Evolutionary conservation across 2,329 filamentous ascomycete species (phyloP).

Genomic region (Phialophora macrospora): DNA sequence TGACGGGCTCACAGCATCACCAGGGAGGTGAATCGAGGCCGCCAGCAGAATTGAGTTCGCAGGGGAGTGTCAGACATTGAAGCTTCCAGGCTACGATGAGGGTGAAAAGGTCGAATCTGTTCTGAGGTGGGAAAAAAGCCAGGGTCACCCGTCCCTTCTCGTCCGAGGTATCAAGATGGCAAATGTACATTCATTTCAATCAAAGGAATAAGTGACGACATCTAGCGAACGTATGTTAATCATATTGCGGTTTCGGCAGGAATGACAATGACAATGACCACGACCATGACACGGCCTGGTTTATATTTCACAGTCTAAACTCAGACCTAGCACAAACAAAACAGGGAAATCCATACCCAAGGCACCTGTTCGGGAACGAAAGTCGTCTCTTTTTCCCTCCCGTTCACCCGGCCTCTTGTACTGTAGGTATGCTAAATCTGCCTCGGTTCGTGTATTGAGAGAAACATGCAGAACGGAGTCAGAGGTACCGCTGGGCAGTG

Average conservation of each 20-base stretch:
- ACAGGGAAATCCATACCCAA: too few relatives aligned
- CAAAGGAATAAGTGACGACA: background rate
- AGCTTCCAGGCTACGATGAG: background rate
- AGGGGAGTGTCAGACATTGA: constrained; percentile 3
- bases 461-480: too few relatives aligned
- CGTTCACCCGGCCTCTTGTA: too few relatives aligned
- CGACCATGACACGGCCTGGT: background rate
- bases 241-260: too few relatives aligned
- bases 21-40: constrained; percentile 7
- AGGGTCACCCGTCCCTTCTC: background rate
- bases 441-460: too few relatives aligned
- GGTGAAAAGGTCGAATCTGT: background rate
- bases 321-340: background rate
- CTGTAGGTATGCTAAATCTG: too few relatives aligned
- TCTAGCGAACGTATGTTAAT: too few relatives aligned
- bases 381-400: too few relatives aligned
- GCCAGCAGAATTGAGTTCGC: constrained; percentile 14
- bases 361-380: background rate
- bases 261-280: background rate
- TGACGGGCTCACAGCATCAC: constrained; percentile 4
- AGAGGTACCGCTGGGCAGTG: too few relatives aligned
- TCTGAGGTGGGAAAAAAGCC: background rate
- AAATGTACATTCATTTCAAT: background rate
- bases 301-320: background rate
- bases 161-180: background rate